Conservation (phyloP, 176 grass and related monocot species). For the Zizania latifolia region DNA sequence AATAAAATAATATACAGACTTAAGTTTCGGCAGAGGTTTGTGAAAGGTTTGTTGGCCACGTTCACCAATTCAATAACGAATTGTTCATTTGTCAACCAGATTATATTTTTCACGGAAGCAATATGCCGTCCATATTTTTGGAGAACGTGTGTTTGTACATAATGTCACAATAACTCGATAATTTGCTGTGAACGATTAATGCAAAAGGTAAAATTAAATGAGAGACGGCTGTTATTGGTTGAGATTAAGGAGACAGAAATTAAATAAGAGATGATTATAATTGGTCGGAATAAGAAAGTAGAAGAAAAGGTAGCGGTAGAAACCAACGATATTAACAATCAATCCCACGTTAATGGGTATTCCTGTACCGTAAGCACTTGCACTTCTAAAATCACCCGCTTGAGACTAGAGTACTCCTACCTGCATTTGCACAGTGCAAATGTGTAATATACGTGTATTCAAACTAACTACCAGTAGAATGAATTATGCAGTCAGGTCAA, state of each 20-base stretch:
- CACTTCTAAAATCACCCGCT: neutral
- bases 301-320: no score
- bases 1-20: neutral
- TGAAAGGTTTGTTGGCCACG: constrained; percentile 27
- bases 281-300: no score
- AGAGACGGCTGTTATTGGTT: neutral
- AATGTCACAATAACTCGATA: neutral
- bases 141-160: neutral
- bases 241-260: no score
- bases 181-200: no score
- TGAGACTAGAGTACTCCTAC: neutral
- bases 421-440: neutral
- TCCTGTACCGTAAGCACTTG: neutral
- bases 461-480: neutral
- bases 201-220: no score
- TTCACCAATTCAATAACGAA: constrained; percentile 18
- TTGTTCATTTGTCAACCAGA: neutral
- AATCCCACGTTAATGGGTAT: neutral
- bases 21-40: neutral
- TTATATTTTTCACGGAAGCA: neutral
- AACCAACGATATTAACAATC: neutral
- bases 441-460: neutral
- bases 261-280: no score
- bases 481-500: neutral
- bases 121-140: neutral